Evolutionary conservation across 176 grass and related monocot species (phyloP).

Genomic region (Metroxylon sagu): DNA sequence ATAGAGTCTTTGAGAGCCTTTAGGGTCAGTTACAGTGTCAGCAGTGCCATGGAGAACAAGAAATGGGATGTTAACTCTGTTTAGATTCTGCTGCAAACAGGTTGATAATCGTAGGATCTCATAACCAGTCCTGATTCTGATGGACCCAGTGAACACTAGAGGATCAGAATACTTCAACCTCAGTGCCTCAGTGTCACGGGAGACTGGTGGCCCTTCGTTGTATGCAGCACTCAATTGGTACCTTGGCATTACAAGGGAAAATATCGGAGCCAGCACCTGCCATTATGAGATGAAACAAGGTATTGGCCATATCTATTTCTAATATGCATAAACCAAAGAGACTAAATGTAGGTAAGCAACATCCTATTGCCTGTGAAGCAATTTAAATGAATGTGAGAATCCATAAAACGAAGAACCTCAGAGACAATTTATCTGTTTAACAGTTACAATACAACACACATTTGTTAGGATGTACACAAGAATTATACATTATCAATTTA

Average conservation of each 20-base stretch:
- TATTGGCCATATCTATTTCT: too few relatives aligned
- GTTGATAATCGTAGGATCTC: conserved; percentile 69
- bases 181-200: conserved; percentile 59
- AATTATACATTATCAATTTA: too few relatives aligned
- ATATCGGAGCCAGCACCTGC: conserved; percentile 57
- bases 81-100: conserved; percentile 44
- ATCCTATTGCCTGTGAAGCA: too few relatives aligned
- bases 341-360: too few relatives aligned
- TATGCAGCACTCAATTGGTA: conserved; percentile 56
- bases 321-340: too few relatives aligned
- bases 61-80: conserved; percentile 37
- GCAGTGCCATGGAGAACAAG: conserved; percentile 62
- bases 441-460: too few relatives aligned
- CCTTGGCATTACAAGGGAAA: conserved; percentile 54
- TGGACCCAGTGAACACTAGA: conserved; percentile 79
- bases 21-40: conserved; percentile 59
- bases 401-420: too few relatives aligned
- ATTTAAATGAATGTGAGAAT: too few relatives aligned
- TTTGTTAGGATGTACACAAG: too few relatives aligned
- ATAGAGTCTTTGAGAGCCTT: conserved; percentile 45
- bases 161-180: conserved; percentile 62
- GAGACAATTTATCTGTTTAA: too few relatives aligned
- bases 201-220: conserved; percentile 38
- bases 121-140: conserved; percentile 67
- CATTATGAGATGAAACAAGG: too few relatives aligned